phyloP scores from a whole-genome alignment of 31 red algal species.

The Asparagopsis taxiformis region DNA sequence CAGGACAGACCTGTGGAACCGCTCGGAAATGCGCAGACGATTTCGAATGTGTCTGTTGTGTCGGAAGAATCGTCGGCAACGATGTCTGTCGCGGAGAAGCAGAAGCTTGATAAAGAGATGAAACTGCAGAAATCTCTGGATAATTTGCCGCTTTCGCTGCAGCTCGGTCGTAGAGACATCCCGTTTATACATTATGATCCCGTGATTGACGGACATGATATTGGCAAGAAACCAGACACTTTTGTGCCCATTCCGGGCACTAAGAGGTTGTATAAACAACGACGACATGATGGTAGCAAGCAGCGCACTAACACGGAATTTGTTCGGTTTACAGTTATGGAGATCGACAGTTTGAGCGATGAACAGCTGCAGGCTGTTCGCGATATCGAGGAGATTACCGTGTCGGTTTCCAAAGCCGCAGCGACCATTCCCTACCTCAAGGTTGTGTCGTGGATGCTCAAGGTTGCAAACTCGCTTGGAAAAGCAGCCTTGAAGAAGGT shows the following conservation, averaged over 20 bases:
- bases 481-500: constrained; percentile 27
- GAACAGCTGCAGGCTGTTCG: constrained; percentile 30
- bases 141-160: constrained; percentile 16
- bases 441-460: no score
- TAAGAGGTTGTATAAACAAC: constrained; percentile 40
- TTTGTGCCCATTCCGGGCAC: constrained; percentile 51
- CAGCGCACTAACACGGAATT: no score
- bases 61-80: no score
- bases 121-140: no score
- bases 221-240: constrained; percentile 29
- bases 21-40: no score
- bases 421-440: constrained; percentile 23
- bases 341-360: no score
- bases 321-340: constrained; percentile 59
- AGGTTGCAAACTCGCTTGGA: constrained; percentile 33
- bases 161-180: constrained; percentile 21
- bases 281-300: neutral
- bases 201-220: no score
- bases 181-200: constrained; percentile 63
- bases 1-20: no score
- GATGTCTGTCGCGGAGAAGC: no score
- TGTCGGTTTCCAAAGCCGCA: constrained; percentile 30
- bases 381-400: constrained; percentile 16
- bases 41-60: no score
- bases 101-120: no score